Evolutionary conservation across 805 yeast species (phyloP).

Genomic region (Yarrowia phangngaensis): DNA sequence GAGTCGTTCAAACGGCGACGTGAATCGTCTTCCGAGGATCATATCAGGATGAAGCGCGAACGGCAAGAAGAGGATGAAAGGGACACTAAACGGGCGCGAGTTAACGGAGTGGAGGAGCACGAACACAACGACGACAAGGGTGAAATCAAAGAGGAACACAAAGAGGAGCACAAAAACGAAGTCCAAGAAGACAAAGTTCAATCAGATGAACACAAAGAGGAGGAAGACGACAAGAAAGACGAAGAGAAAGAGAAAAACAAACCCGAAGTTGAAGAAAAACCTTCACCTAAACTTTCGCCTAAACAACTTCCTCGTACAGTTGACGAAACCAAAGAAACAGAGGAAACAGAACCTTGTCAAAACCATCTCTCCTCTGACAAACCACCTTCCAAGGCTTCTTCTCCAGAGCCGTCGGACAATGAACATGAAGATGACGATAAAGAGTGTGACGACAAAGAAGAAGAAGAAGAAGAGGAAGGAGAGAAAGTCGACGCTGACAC

Average conservation of each 20-base stretch:
- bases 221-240: constrained; percentile 25
- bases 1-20: constrained; percentile 25
- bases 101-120: constrained; percentile 25
- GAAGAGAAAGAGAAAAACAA: constrained; percentile 11
- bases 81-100: constrained; percentile 27
- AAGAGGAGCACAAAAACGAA: no score
- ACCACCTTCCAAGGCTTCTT: no score
- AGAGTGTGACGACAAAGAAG: constrained; percentile 32
- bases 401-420: constrained; percentile 28
- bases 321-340: constrained; percentile 16
- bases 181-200: no score
- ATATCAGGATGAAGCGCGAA: constrained; percentile 26
- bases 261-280: no score
- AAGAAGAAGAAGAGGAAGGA: constrained; percentile 29
- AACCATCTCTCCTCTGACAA: no score
- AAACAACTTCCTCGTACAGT: no score
- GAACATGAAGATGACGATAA: constrained; percentile 28
- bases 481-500: constrained; percentile 30
- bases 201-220: no score
- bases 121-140: not conserved
- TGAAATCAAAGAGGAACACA: no score
- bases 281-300: no score
- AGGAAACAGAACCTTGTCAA: no score
- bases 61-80: constrained; percentile 29
- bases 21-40: constrained; percentile 22